Base-by-base conservation (phyloP, 2,329 filamentous ascomycete species). In the Didymellaceae sp. region DNA sequence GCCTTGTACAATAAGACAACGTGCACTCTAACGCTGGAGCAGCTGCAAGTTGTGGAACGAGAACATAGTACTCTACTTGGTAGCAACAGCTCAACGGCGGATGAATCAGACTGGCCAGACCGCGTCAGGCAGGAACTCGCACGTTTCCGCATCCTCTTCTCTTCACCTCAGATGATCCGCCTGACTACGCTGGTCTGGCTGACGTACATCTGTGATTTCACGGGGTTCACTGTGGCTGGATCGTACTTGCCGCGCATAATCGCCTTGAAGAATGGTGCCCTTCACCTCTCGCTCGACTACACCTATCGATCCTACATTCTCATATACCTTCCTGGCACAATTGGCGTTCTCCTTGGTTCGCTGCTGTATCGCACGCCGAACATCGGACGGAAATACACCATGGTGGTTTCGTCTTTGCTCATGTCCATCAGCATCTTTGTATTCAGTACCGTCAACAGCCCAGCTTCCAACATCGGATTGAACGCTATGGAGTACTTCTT, bases 271-370 rank as follows among this genome's bases (percentile, higher is more conserved):
- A 82, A 82, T 47, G 76, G 76, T 11, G 70, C 70, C 0, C 70
- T 76, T 9, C 58, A 74, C 4, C 70, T 79, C 3, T 75, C 76
- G 2, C 73, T 82, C 9, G 60, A 65, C 42, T 61, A 75, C 59
- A 83, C 80, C 0, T 83, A 83, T 56, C 76, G 78, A 14, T 77
- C 74, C 4, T 83, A 82, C 63, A 75, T 83, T 25, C 80, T 79
- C 59, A 82, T 81, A 2, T 82, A 82, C 64, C 71, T 77, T 0
- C 80, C 80, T 0, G 80, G 81, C 2, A 77, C 80, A 7, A 50
- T 81, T 0, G 81, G 78, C 17, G 81, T 82, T 1, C 65, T 82
- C 0, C 61, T 82, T 2, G 80, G 78, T 1, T 72, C 77, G 0
- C 57, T 71, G 1, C 74, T 79, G 68, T 82, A 81, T 70, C 62